phyloP scores from a whole-genome alignment of 176 grass and related monocot species.

The Tillandsia fasciculata region DNA sequence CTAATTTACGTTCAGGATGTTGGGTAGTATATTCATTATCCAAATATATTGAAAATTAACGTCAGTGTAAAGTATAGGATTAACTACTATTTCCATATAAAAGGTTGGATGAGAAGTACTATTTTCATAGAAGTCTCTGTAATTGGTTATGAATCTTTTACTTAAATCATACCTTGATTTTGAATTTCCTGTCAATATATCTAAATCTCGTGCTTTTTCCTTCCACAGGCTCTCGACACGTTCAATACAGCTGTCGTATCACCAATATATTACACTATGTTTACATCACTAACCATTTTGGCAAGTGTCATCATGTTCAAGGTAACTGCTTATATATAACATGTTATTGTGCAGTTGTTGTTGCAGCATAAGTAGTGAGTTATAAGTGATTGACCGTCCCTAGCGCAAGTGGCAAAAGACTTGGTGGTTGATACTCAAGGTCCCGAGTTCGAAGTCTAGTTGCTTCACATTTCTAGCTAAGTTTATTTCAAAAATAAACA shows the following conservation, averaged over 20 bases:
- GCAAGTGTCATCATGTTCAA: constrained; percentile 99
- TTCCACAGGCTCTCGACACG: constrained; percentile 84
- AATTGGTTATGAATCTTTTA: neutral
- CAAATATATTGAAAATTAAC: constrained; percentile 6
- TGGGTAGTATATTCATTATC: neutral
- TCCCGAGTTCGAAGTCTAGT: no score
- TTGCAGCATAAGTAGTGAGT: neutral
- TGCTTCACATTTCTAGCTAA: no score
- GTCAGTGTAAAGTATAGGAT: neutral
- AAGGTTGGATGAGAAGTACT: no score
- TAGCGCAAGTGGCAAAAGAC: no score
- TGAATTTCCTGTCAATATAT: neutral
- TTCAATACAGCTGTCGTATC: constrained; percentile 94
- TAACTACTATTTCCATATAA: no score
- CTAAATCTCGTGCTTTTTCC: constrained; percentile 5
- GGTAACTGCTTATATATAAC: constrained; percentile 34
- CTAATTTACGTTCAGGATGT: constrained; percentile 5
- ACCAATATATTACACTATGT: constrained; percentile 94
- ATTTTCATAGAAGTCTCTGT: no score
- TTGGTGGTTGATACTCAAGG: no score
- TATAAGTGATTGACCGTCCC: no score
- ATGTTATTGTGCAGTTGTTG: neutral
- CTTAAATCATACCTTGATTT: neutral
- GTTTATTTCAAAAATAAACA: no score
- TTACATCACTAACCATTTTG: constrained; percentile 90